Evolutionary conservation across 2,329 filamentous ascomycete species (phyloP).

Genomic region (Sclerotinia glacialis): DNA sequence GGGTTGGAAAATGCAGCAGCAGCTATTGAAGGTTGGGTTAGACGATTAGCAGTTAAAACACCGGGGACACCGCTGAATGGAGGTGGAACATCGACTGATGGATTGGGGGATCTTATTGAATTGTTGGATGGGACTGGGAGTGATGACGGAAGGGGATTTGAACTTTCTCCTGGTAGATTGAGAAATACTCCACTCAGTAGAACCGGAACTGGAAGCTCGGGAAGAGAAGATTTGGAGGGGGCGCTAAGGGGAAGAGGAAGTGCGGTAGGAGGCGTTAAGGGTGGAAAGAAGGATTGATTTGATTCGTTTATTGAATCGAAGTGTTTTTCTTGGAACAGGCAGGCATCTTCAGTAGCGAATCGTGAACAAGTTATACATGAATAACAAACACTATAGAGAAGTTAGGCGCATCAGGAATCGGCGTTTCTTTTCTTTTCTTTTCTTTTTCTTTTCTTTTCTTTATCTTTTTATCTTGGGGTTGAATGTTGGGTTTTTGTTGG

Average conservation of each 20-base stretch:
- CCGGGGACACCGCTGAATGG: slow-evolving; percentile 40
- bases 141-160: slow-evolving; percentile 49
- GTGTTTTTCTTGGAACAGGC: not conserved
- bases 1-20: slow-evolving; percentile 79
- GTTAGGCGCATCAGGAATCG: slow-evolving; percentile 10
- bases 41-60: slow-evolving; percentile 71
- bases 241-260: slow-evolving; percentile 23
- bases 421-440: not conserved
- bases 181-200: slow-evolving; percentile 25
- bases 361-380: not conserved
- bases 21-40: slow-evolving; percentile 85
- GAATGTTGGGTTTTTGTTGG: no score
- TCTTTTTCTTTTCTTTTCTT: no score
- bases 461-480: not conserved
- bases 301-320: not conserved
- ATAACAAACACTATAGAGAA: slow-evolving; percentile 2
- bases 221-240: slow-evolving; percentile 31
- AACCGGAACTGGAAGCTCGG: slow-evolving; percentile 25
- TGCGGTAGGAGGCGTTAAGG: not conserved
- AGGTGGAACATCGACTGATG: slow-evolving; percentile 44
- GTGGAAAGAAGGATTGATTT: slow-evolving; percentile 14
- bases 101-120: slow-evolving; percentile 66
- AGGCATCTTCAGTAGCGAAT: not conserved
- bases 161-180: slow-evolving; percentile 30
- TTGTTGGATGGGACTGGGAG: slow-evolving; percentile 60